Evolutionary conservation across 2,329 filamentous ascomycete genomes (phyloP), one percentile per base, ranked within the genome.

Genomic region (Fonsecaea monophora): DNA sequence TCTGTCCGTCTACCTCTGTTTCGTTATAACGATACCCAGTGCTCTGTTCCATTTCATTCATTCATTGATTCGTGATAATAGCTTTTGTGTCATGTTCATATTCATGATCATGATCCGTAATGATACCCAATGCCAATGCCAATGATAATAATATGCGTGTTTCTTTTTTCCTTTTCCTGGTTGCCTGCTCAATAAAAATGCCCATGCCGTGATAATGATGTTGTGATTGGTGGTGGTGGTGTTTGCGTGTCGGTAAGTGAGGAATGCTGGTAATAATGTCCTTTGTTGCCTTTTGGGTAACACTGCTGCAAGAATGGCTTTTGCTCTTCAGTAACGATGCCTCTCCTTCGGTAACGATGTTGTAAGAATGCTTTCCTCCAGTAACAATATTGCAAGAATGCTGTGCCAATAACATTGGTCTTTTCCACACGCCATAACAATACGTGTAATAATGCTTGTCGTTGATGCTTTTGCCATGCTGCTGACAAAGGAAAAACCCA

Each of bases 51-150:
- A 4, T 50, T 50, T 25, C 25, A 25, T 25, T 25, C 25, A 25
- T 25, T 25, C 25, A 25, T 25, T 25, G 25, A 25, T 25, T 25
- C 45, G 6, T 21, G 30, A 50, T 9, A 25, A 50, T 21, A 12
- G n/a, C 4, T 25, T 25, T 48, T 48, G 15, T 38, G 35, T 38
- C 7, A 38, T 9, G 4, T 25, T 25, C 37, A 38, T 38, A 15
- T 4, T 50, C 45, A 12, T 50, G 45, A 50, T 50, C 45, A 50
- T 50, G 45, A 50, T 25, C 45, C 45, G 18, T 50, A 21, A 50
- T 48, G 42, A 50, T 50, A 13, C 42, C 42, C 42, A 21, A 50
- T 10, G 45, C 45, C 8, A 50, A 60, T 34, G 15, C 25, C 57
- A 37, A 37, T n/a, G 30, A 5, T 18, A 34, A 50, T 2, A 25